Evolutionary conservation across 2,329 filamentous ascomycete species (phyloP), one percentile per base, ranked within the genome.

Genomic region (Diaporthe sp.): DNA sequence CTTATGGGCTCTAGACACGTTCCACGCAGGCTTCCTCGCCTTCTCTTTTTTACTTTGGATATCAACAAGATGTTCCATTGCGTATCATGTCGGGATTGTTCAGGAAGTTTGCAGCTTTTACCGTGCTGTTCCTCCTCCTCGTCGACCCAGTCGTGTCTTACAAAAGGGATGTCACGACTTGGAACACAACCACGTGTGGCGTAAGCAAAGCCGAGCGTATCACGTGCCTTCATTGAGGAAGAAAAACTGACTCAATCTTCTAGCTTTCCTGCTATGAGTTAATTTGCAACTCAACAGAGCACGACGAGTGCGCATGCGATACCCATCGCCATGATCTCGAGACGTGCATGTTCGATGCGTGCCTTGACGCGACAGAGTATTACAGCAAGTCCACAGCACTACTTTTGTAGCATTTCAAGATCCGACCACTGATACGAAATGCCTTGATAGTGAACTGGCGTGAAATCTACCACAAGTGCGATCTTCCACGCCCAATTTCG

Each of bases 251-350:
- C 28, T 28, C 9, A 20, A 1, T 8, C 1, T 3, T 15, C 25
- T 31, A 76, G 74, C 7, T 47, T 8, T 42, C n/a, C 22, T 76
- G 74, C 51, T 71, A 63, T 28, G 42, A 76, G 8, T 22, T 37
- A n/a, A 12, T 67, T 58, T 73, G 71, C 47, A 71, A 76, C 10
- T 70, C 74, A 13, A 73, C 74, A 4, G 72, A 42, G 37, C 42
- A 63, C 28, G n/a, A 47, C n/a, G 34, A 65, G 8, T 76, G 74
- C 7, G 70, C 37, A 28, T 76, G 74, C 47, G 28, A 61, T 4
- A 31, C 39, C 5, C 55, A 47, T 4, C 60, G 25, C 17, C 28
- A 51, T 34, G 61, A 67, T 20, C 28, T 67, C 4, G 28, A 37
- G 1, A 6, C 22, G 3, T 76, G 74, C 60, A 71, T 76, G 28